phyloP scores from a whole-genome alignment of 2,329 filamentous ascomycete genomes.

The Trichophyton rubrum region DNA sequence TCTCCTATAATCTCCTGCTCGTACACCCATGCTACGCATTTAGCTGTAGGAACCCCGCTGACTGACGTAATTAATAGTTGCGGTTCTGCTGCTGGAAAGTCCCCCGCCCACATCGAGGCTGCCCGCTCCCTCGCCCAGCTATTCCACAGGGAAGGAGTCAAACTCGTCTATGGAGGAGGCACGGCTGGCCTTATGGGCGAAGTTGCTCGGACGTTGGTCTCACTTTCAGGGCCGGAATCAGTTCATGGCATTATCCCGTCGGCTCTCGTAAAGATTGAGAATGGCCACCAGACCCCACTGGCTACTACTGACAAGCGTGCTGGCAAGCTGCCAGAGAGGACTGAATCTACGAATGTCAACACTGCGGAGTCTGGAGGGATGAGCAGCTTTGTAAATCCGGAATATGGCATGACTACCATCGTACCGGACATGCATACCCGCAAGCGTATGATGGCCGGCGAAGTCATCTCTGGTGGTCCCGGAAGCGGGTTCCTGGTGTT shows the following conservation, averaged over 20 bases:
- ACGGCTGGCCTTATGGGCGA: conserved; percentile 95
- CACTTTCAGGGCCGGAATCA: conserved; percentile 62
- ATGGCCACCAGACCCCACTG: conserved; percentile 18
- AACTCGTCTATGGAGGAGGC: conserved; percentile 87
- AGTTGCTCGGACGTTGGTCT: conserved; percentile 71
- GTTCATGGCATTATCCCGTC: conserved; percentile 93
- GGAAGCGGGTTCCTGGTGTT: conserved; percentile 85
- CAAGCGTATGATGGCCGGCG: conserved; percentile 84
- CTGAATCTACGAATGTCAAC: conserved; percentile 14
- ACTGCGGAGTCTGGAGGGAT: conserved; percentile 41
- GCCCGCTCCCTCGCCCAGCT: conserved; percentile 61
- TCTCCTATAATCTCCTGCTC: neutral
- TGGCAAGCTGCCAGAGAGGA: conserved; percentile 38
- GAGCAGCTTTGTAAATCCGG: conserved; percentile 22
- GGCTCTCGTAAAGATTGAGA: conserved; percentile 66
- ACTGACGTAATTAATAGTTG: conserved; percentile 44
- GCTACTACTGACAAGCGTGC: conserved; percentile 30
- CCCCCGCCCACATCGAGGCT: conserved; percentile 61
- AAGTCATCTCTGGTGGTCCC: conserved; percentile 67
- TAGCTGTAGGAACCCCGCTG: neutral
- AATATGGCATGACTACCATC: conserved; percentile 73
- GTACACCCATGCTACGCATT: neutral
- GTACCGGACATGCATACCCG: conserved; percentile 94
- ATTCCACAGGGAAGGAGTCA: conserved; percentile 65
- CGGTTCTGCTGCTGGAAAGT: conserved; percentile 63